These are phyloP conservation scores for Ogataea trehaloabstinens DNA, from an alignment of 805 yeast species.

Conservation along the genomic window DNA sequence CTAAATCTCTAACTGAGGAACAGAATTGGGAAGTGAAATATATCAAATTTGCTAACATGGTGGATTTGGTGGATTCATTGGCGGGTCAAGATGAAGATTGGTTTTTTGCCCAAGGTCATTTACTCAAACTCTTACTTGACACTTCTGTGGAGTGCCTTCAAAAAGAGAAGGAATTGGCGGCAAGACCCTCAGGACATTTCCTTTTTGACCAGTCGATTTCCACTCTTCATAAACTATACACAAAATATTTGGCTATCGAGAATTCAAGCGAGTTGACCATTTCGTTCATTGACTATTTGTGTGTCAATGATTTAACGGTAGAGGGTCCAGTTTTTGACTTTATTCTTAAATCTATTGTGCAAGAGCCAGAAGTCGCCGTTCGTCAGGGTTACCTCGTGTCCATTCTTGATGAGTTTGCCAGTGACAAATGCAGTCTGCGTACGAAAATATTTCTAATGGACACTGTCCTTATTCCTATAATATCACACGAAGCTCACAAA, in stretches of 20 bases:
- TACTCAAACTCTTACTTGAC: conserved; percentile 42
- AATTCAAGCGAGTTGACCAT: conserved; percentile 32
- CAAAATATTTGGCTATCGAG: conserved; percentile 24
- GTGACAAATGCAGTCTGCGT: conserved; percentile 41
- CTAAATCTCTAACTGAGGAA: conserved; percentile 46
- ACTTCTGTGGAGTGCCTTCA: conserved; percentile 43
- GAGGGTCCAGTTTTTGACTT: conserved; percentile 52
- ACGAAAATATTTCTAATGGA: conserved; percentile 63
- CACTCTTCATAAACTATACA: conserved; percentile 53
- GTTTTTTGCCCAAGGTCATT: conserved; percentile 50
- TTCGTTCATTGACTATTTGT: conserved; percentile 41
- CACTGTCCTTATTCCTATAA: conserved; percentile 61
- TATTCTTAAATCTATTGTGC: conserved; percentile 55
- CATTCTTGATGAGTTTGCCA: conserved; percentile 49
- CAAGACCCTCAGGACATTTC: conserved; percentile 63
- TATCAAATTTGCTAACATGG: conserved; percentile 67
- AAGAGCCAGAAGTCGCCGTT: conserved; percentile 41
- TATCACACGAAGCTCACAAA: conserved; percentile 58
- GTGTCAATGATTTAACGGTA: conserved; percentile 44
- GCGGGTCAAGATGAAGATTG: conserved; percentile 45
- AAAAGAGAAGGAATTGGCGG: conserved; percentile 40
- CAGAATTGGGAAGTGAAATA: conserved; percentile 52
- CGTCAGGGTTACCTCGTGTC: conserved; percentile 52
- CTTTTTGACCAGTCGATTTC: conserved; percentile 69
- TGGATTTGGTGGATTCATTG: conserved; percentile 62